These are phyloP conservation scores for Alternaria rosae DNA, from an alignment of 2,329 filamentous ascomycete genomes.

Conservation along the genomic window DNA sequence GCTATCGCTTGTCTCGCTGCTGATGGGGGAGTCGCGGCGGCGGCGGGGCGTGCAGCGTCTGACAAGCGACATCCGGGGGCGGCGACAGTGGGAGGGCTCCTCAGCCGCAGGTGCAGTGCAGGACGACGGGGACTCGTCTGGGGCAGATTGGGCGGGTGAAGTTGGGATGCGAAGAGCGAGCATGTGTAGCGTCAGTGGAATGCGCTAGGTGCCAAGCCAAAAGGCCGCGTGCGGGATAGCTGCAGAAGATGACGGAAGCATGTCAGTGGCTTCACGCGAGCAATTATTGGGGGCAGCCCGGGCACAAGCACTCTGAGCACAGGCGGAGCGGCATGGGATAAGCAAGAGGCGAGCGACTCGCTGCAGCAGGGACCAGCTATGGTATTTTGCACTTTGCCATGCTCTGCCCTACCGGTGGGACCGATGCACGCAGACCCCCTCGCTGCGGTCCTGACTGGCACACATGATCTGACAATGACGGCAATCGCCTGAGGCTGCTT, in stretches of 20 bases:
- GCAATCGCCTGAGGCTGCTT: not conserved
- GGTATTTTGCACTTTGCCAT: constrained; percentile 17
- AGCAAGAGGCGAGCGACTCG: constrained; percentile 1
- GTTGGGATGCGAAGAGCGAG: constrained; percentile 16
- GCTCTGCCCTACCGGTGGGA: constrained; percentile 10
- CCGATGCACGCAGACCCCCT: constrained; percentile 11
- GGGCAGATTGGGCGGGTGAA: constrained; percentile 3
- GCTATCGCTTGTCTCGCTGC: constrained; percentile 18
- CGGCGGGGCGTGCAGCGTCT: constrained; percentile 1
- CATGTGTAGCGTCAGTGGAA: constrained; percentile 17
- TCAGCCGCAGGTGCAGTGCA: not conserved
- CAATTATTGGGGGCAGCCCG: constrained; percentile 2
- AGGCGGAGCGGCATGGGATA: constrained; percentile 4
- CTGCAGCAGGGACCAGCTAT: constrained; percentile 10
- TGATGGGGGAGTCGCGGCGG: constrained; percentile 21
- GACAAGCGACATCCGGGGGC: not conserved
- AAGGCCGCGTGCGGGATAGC: constrained; percentile 16
- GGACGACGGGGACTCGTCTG: not conserved
- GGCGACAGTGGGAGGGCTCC: not conserved
- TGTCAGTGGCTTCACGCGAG: constrained; percentile 16
- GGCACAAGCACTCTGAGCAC: constrained; percentile 3
- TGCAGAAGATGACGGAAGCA: constrained; percentile 15
- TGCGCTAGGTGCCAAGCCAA: constrained; percentile 23
- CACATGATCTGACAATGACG: constrained; percentile 1
- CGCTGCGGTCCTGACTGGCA: not conserved